Percentiles rank a stretch among this genome's conserved stretches.
Evolutionary conservation across 2,329 filamentous ascomycete genomes (phyloP).

Genomic region (Akanthomyces muscarius): DNA sequence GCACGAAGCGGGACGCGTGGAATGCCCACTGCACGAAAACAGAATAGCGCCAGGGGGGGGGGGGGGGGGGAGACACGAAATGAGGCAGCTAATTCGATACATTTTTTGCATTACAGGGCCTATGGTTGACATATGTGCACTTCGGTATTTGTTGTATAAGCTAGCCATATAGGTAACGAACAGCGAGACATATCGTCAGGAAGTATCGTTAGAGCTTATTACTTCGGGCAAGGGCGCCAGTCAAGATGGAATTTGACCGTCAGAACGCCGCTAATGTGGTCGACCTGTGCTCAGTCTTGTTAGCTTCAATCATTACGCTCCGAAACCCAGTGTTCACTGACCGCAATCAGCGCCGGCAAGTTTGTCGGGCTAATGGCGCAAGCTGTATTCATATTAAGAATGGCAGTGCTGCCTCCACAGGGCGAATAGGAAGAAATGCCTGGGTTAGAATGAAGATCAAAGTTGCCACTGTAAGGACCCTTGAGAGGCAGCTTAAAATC

Average conservation of each 20-base stretch:
- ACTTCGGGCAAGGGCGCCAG: conserved; percentile 20
- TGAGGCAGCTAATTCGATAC: too few species aligned
- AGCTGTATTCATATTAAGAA: conserved; percentile 28
- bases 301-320: not conserved
- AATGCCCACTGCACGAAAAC: not conserved
- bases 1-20: not conserved
- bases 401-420: conserved; percentile 25
- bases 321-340: conserved; percentile 13
- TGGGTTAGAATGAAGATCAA: conserved; percentile 22
- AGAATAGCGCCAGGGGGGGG: not conserved
- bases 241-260: conserved; percentile 24
- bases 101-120: too few species aligned
- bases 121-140: too few species aligned
- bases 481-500: conserved; percentile 20
- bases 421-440: conserved; percentile 24
- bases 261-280: conserved; percentile 25
- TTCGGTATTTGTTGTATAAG: too few species aligned
- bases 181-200: too few species aligned
- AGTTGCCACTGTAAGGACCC: conserved; percentile 23
- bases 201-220: not conserved
- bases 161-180: too few species aligned
- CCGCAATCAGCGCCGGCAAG: conserved; percentile 25
- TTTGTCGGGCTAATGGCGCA: conserved; percentile 23
- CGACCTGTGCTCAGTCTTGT: conserved; percentile 20
- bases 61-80: too few species aligned